These are phyloP conservation scores for Massarina eburnea DNA, from an alignment of 2,329 filamentous ascomycete genomes.

Conservation along the genomic window DNA sequence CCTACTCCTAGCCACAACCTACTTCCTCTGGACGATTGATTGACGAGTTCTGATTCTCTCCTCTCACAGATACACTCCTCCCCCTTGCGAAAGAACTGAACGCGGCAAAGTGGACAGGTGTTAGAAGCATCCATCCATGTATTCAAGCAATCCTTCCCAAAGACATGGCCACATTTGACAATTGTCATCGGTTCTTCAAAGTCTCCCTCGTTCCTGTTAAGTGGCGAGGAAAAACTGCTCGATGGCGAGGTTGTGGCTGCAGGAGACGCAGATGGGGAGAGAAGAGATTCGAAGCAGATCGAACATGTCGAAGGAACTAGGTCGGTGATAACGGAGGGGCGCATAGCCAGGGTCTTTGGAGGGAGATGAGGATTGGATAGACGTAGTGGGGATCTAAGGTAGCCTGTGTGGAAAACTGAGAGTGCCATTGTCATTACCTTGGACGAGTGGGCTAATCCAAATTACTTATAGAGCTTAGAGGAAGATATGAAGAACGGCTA, in stretches of 20 bases:
- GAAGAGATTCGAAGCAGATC: not conserved
- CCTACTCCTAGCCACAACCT: not conserved
- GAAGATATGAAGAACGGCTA: too few species aligned
- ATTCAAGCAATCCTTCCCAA: slow-evolving; percentile 2
- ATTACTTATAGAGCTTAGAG: too few species aligned
- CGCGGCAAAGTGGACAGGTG: slow-evolving; percentile 9
- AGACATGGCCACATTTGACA: slow-evolving; percentile 6
- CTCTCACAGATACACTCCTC: not conserved
- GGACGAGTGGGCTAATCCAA: too few species aligned
- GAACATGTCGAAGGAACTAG: not conserved
- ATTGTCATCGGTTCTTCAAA: slow-evolving; percentile 1
- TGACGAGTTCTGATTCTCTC: not conserved
- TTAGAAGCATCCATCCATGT: slow-evolving; percentile 7
- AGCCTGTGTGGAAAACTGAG: too few species aligned
- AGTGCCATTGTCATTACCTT: too few species aligned
- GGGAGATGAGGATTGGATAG: not conserved
- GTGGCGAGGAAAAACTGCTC: not conserved
- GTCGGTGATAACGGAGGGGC: not conserved
- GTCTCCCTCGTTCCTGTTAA: too few species aligned
- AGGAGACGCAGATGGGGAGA: not conserved
- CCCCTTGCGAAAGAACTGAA: slow-evolving; percentile 1
- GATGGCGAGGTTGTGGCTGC: not conserved
- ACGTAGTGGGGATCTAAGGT: too few species aligned
- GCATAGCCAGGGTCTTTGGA: not conserved
- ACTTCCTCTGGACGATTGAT: not conserved